Percentiles rank a stretch among this genome's conserved stretches.
phyloP scores from a whole-genome alignment of 2,329 filamentous ascomycete genomes.

The Biscogniauxia mediterranea region DNA sequence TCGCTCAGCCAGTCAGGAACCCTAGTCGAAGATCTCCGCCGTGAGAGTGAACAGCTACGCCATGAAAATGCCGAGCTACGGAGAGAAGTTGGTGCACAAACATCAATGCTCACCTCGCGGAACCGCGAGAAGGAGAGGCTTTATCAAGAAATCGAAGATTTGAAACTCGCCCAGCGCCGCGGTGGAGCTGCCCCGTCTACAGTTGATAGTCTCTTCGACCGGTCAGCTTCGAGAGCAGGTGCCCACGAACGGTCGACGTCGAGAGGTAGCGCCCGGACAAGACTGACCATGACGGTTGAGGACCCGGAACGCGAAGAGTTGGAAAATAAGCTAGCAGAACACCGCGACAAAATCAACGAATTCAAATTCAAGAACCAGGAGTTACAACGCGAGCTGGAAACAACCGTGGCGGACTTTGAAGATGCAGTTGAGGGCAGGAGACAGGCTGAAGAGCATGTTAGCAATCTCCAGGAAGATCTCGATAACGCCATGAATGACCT shows the following conservation, averaged over 20 bases:
- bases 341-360: slow-evolving; percentile 83
- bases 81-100: slow-evolving; percentile 90
- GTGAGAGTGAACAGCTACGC: slow-evolving; percentile 71
- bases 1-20: slow-evolving; percentile 60
- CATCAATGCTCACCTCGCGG: slow-evolving; percentile 93
- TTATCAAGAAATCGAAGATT: slow-evolving; percentile 94
- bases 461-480: slow-evolving; percentile 75
- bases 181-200: slow-evolving; percentile 62
- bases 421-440: slow-evolving; percentile 63
- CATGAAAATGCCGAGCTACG: slow-evolving; percentile 92
- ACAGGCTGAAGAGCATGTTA: slow-evolving; percentile 55
- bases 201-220: slow-evolving; percentile 87
- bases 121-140: slow-evolving; percentile 93
- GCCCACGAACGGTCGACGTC: slow-evolving; percentile 70
- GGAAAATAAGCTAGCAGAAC: slow-evolving; percentile 77
- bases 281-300: slow-evolving; percentile 58
- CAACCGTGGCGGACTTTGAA: slow-evolving; percentile 77
- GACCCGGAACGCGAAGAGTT: slow-evolving; percentile 83
- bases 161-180: slow-evolving; percentile 83
- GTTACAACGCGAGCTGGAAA: slow-evolving; percentile 77
- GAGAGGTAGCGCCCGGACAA: slow-evolving; percentile 66
- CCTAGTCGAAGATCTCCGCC: slow-evolving; percentile 72
- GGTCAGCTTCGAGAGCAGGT: slow-evolving; percentile 83
- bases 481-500: slow-evolving; percentile 78
- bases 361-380: slow-evolving; percentile 89